Conservation (phyloP, 2,329 filamentous ascomycete species). For the Aspergillus tamarii region DNA sequence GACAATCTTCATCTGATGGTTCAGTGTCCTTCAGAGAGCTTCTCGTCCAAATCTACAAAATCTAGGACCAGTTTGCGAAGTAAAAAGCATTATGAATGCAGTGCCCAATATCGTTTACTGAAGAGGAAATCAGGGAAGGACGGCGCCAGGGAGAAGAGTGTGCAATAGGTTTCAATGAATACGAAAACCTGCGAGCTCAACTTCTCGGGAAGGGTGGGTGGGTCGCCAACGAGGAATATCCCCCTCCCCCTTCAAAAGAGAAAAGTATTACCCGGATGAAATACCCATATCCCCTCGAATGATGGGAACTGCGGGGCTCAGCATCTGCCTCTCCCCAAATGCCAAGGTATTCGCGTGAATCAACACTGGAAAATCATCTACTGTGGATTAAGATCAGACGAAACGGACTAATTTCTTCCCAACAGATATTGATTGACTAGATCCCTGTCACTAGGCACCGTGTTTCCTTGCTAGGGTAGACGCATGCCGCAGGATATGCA, state of each 20-base stretch:
- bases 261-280: neutral
- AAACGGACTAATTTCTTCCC: neutral
- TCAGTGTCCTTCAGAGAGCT: too few species aligned
- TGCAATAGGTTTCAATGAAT: too few species aligned
- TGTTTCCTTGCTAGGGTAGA: neutral
- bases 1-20: conserved; percentile 21
- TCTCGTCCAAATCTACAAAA: too few species aligned
- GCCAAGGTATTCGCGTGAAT: neutral
- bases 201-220: too few species aligned
- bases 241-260: neutral
- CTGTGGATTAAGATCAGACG: neutral
- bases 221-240: neutral
- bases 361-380: neutral
- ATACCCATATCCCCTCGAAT: neutral
- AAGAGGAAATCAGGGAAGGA: too few species aligned
- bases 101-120: too few species aligned
- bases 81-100: too few species aligned
- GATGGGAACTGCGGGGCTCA: neutral
- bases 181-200: too few species aligned
- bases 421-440: neutral
- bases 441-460: neutral
- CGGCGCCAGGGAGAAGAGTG: too few species aligned
- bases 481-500: neutral
- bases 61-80: too few species aligned
- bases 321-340: neutral